Conservation (phyloP, 768 basidiomycete genomes). For the Pilatotrama ljubarskyi region DNA sequence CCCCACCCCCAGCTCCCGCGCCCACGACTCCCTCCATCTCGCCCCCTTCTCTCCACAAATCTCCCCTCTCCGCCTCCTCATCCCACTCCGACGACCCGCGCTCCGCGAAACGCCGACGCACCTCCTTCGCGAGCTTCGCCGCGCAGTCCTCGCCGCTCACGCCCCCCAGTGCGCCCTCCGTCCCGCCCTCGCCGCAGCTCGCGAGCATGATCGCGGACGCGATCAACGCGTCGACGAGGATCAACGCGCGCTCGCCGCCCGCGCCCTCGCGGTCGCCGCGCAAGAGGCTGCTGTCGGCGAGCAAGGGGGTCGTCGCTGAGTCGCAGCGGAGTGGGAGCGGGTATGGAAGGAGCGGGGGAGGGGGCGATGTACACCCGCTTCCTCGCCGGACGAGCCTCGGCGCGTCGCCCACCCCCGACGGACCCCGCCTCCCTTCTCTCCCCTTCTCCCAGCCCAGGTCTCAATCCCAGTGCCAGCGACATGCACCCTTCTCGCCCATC, state of each 20-base stretch:
- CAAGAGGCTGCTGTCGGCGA: too few species aligned
- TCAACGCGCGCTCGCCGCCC: not conserved
- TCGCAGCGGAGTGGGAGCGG: too few species aligned
- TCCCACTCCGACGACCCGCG: not conserved
- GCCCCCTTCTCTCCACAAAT: not conserved
- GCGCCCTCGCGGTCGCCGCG: not conserved
- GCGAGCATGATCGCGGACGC: slow-evolving; percentile 19
- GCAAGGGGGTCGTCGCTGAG: too few species aligned
- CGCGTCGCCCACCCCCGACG: not conserved
- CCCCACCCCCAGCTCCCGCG: not conserved
- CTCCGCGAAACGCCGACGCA: slow-evolving; percentile 3
- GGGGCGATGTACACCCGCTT: not conserved
- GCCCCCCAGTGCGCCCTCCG: slow-evolving; percentile 7
- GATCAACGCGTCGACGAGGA: slow-evolving; percentile 11
- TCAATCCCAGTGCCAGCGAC: too few species aligned
- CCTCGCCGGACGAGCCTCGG: slow-evolving; percentile 8
- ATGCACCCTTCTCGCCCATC: not conserved
- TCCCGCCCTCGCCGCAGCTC: slow-evolving; percentile 19
- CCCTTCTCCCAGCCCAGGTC: too few species aligned
- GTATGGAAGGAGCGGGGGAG: not conserved
- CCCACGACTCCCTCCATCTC: not conserved
- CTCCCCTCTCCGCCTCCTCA: not conserved
- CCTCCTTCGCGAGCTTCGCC: slow-evolving; percentile 13
- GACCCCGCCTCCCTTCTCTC: not conserved
- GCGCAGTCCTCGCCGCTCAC: slow-evolving; percentile 20